Percentiles rank a stretch among this genome's conserved stretches.
These are phyloP conservation scores for Colletotrichum karsti DNA, from an alignment of 2,329 filamentous ascomycete species.

Conservation along the genomic window DNA sequence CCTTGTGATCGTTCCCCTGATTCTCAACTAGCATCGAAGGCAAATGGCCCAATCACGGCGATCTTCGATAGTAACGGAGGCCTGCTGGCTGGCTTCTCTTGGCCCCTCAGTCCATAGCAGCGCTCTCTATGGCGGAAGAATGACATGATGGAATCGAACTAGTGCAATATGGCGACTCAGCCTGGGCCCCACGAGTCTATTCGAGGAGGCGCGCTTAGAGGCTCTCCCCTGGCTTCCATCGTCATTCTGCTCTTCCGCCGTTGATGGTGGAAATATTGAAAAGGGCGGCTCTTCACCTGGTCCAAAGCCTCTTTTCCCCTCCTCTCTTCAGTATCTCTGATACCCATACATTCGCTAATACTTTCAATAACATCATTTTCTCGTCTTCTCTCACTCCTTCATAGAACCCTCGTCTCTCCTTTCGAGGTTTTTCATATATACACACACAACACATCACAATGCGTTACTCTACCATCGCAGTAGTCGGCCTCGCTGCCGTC, in stretches of 20 bases:
- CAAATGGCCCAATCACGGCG: neutral
- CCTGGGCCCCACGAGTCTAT: constrained; percentile 16
- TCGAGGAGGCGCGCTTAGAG: neutral
- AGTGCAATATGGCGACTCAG: neutral
- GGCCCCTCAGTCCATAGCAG: neutral
- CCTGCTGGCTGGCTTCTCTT: neutral
- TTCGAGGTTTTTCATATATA: neutral
- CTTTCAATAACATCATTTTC: constrained; percentile 17
- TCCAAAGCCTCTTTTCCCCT: neutral
- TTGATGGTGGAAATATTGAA: constrained; percentile 15
- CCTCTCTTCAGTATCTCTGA: constrained; percentile 33
- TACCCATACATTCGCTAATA: constrained; percentile 33
- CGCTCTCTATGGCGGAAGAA: constrained; percentile 7
- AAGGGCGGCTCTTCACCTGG: constrained; percentile 16
- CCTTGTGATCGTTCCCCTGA: constrained; percentile 21
- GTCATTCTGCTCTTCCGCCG: neutral
- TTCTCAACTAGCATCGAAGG: constrained; percentile 22
- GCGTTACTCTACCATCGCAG: constrained; percentile 28
- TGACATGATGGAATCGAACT: neutral
- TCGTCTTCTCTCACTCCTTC: constrained; percentile 3
- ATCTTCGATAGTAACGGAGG: constrained; percentile 1
- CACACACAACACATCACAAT: constrained; percentile 19
- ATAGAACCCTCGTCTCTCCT: constrained; percentile 1
- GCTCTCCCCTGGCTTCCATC: neutral
- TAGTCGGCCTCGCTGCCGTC: constrained; percentile 28